Evolutionary conservation across 805 yeast species (phyloP), one percentile per base, ranked within the genome.

Genomic region (Huiozyma sinensis): DNA sequence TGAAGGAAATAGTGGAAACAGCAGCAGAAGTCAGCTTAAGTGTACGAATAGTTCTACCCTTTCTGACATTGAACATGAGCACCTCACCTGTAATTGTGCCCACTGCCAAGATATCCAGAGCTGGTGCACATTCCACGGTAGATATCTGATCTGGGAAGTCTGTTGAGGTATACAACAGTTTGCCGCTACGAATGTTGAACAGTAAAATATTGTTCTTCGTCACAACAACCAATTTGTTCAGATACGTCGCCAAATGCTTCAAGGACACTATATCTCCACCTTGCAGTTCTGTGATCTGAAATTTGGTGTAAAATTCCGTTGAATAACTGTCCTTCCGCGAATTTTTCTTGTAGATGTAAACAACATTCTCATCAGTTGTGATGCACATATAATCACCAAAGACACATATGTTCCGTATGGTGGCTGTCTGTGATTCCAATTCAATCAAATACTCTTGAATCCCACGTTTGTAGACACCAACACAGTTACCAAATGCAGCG

Each of bases 211-310:
- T 71, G 2, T 74, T 62, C 5, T 80, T 70, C 1, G 97, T 85
- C n/a, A 89, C 85, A 30, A 90, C 79, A 1, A 83, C 81, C 28
- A 94, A 67, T 59, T 92, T 92, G 69, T 92, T 92, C 56, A 94
- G 64, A 59, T 90, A 89, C 0, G 99, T 90, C 30, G 97, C 89
- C 41, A 90, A 81, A 61, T 92, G 99, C 8, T 77, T 36, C 3
- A 61, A 27, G 5, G 52, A 43, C 8, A 82, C 80, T 12, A 92
- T 72, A 6, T 70, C 72, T 24, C 95, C 96, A 50, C 83, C 80
- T 45, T 54, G 57, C 11, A 80, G 63, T n/a, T 72, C 63, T 28
- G 80, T 75, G 41, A 78, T 58, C 37, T 67, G 64, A 41, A 89
- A 63, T 11, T 79, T 69, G 5, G 95, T 78, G 63, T 88, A 82